phyloP scores from a whole-genome alignment of 2,329 filamentous ascomycete genomes.

The Pseudopithomyces chartarum region DNA sequence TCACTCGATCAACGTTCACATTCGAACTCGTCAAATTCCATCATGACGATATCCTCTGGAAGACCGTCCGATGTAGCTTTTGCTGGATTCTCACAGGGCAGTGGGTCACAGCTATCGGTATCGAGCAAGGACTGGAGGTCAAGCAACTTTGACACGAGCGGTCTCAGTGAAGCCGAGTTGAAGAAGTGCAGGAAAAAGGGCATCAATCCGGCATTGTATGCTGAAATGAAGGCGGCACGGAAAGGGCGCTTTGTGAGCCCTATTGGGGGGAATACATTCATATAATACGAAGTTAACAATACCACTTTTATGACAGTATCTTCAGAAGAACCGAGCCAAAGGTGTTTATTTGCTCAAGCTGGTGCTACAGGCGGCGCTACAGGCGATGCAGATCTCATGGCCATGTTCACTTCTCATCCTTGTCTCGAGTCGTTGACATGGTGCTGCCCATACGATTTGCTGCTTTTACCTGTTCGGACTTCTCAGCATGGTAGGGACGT shows the following conservation, averaged over 20 bases:
- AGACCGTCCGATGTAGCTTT: slow-evolving; percentile 19
- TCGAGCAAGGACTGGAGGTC: slow-evolving; percentile 45
- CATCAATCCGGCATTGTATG: slow-evolving; percentile 52
- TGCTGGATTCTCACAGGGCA: slow-evolving; percentile 11
- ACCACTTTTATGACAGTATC: neutral
- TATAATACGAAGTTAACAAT: slow-evolving; percentile 20
- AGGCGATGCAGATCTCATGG: too few species aligned
- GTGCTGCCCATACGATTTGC: neutral
- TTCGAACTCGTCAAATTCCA: slow-evolving; percentile 29
- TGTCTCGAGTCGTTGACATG: neutral
- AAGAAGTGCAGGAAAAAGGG: slow-evolving; percentile 54
- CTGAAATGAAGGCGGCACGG: slow-evolving; percentile 54
- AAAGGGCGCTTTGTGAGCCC: slow-evolving; percentile 46
- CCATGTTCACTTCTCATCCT: neutral
- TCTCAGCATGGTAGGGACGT: neutral
- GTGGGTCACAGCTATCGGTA: slow-evolving; percentile 16
- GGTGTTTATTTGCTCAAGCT: neutral
- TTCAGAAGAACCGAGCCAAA: neutral
- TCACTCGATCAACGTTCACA: slow-evolving; percentile 42
- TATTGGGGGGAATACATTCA: slow-evolving; percentile 41
- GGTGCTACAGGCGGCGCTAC: neutral
- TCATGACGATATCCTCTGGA: slow-evolving; percentile 26
- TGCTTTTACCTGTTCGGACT: neutral
- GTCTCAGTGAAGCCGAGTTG: slow-evolving; percentile 47
- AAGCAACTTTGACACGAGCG: slow-evolving; percentile 46